Evolutionary conservation across 306 rosid genomes (phyloP), one percentile per base, ranked within the genome.

Genomic region (Dalbergia cochinchinensis): DNA sequence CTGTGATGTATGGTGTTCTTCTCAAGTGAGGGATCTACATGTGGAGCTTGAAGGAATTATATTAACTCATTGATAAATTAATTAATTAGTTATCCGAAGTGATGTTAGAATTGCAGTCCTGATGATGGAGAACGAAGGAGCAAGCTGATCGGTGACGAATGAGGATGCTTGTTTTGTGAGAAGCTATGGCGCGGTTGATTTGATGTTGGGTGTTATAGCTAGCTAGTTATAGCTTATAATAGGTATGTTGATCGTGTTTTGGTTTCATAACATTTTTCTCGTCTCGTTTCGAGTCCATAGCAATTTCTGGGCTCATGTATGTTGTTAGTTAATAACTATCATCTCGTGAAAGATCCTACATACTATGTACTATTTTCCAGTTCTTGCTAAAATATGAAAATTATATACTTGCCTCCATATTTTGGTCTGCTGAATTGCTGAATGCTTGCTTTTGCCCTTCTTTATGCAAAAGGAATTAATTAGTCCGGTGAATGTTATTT

Each of bases 11-110:
- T 48, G 11, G 26, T 44, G 12, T 70, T 14, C 75, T 54, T 55
- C 63, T 54, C 65, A 55, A 60, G 41, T 37, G 50, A 73, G 19
- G 67, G 64, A n/a, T 54, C n/a, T 53, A 22, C 37, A 42, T 67
- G 35, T 11, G 42, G 26, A 48, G 61, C 7, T 3, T 14, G 26
- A 51, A 22, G 61, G 62, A 26, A 26, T 26, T 0, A 26, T 26
- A 51, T 14, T 15, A 33, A 51, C 12, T 54, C n/a, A 16, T 54
- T 16, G 4, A 18, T 54, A 5, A 7, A 16, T 54, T 54, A 7
- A 18, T 54, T 16, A 8, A 54, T 54, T 54, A 16, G 4, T 16
- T 54, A n/a, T n/a, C n/a, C 53, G 0, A n/a, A 54, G 6, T 54
- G 20, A 50, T 20, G 35, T 10, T n/a, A 42, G 8, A 62, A 50